Evolutionary conservation across 2,329 filamentous ascomycete genomes (phyloP), one percentile per base, ranked within the genome.

Genomic region (Trichoderma asperellum): DNA sequence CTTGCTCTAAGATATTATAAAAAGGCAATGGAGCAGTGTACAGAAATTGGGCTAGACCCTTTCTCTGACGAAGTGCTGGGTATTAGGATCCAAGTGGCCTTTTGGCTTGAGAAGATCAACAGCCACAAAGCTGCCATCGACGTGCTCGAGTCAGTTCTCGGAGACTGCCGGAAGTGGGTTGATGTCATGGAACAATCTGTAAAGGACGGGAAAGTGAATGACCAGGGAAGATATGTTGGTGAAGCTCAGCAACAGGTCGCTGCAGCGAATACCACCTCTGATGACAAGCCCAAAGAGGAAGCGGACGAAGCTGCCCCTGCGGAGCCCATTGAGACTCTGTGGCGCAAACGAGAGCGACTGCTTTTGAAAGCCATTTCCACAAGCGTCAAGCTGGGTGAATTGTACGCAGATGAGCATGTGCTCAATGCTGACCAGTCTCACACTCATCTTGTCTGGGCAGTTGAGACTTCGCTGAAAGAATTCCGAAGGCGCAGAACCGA

Each of bases 51-150:
- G 0, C 88, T 99, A 82, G 93, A 98, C 76, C 93, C 92, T 0
- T 96, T 94, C 77, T 94, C 92, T 4, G 92, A 97, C 74, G 94
- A 97, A 78, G 90, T 97, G 40, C 85, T 97, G 73, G 96, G 96
- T 10, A 89, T 98, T 64, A 93, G 94, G 76, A 90, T 98, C 62
- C 89, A 94, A 77, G 85, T 97, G 10, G 89, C 93, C 1, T 86
- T 86, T 11, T 89, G 97, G 85, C 85, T 97, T 71, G 93, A 97
- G 79, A 90, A 91, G 76, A 87, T 92, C 18, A 86, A 89, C 37
- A 88, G 91, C 74, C 89, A 89, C 75, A 84, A 87, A 27, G 87
- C 89, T 69, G 89, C 94, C 0, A 89, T 92, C 69, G 87, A 92
- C 61, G 89, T 97, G 4, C 81, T 97, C 37, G 92, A 97, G 78